phyloP scores from a whole-genome alignment of 306 rosid genomes.

The Hippophae rhamnoides region DNA sequence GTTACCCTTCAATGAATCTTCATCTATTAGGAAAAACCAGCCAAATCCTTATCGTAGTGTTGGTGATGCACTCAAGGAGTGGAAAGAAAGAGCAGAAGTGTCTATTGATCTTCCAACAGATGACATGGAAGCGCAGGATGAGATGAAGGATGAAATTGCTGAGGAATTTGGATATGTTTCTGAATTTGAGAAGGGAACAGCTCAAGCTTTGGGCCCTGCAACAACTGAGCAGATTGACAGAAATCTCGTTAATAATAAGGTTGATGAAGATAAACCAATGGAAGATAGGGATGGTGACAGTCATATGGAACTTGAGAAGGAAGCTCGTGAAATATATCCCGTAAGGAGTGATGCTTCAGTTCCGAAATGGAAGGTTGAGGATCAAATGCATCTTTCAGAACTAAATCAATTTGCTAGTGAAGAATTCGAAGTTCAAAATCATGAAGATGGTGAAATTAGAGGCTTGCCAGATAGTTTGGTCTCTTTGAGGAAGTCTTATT shows the following conservation, averaged over 20 bases:
- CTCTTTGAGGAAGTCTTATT: constrained; percentile 44
- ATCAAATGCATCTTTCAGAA: constrained; percentile 31
- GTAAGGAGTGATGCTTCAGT: constrained; percentile 22
- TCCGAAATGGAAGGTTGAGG: constrained; percentile 33
- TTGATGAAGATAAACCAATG: constrained; percentile 28
- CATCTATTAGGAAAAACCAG: constrained; percentile 39
- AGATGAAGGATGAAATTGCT: constrained; percentile 56
- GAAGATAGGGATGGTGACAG: constrained; percentile 24
- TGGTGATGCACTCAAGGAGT: constrained; percentile 61
- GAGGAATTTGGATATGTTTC: constrained; percentile 80
- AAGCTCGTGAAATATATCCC: constrained; percentile 33
- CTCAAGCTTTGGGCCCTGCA: constrained; percentile 91
- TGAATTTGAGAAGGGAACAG: constrained; percentile 64
- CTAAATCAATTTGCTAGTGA: constrained; percentile 31
- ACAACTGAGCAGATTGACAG: constrained; percentile 62
- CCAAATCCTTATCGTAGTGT: constrained; percentile 70
- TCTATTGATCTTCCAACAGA: constrained; percentile 52
- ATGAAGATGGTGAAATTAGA: constrained; percentile 20
- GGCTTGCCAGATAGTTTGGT: constrained; percentile 43
- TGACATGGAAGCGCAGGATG: constrained; percentile 30
- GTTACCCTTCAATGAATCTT: constrained; percentile 27
- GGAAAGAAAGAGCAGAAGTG: constrained; percentile 64
- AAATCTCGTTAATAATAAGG: constrained; percentile 31
- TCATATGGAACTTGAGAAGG: constrained; percentile 44
- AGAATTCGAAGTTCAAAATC: constrained; percentile 26